Evolutionary conservation across 306 rosid species (phyloP).

Genomic region (Oemleria cerasiformis): DNA sequence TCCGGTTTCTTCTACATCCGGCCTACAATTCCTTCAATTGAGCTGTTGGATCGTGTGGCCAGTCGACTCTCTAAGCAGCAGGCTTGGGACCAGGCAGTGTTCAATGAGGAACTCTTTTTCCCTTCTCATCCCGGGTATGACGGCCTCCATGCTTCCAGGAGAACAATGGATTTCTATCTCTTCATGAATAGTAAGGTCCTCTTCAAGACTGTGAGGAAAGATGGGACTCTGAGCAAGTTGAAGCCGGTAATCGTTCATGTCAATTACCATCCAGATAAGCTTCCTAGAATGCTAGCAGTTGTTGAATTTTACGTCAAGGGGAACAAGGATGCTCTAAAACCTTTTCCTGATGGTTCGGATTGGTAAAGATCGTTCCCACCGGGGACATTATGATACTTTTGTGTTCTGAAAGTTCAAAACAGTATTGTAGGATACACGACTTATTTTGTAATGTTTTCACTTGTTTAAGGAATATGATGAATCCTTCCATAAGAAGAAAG

Average conservation of each 20-base stretch:
- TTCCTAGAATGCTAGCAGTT: conserved; percentile 72
- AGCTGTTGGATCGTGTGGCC: conserved; percentile 88
- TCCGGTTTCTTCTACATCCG: conserved; percentile 92
- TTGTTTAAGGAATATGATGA: neutral
- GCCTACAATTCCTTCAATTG: conserved; percentile 85
- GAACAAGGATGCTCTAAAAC: conserved; percentile 64
- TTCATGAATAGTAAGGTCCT: conserved; percentile 92
- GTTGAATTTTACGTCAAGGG: conserved; percentile 74
- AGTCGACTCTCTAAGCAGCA: conserved; percentile 59
- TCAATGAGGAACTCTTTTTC: conserved; percentile 84
- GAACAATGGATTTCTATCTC: conserved; percentile 82
- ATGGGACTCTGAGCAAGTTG: conserved; percentile 55
- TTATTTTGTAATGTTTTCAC: neutral
- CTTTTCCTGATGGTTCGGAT: conserved; percentile 84
- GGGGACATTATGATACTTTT: conserved; percentile 14
- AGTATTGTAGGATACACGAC: neutral
- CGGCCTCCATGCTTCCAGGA: conserved; percentile 81
- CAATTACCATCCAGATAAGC: conserved; percentile 87
- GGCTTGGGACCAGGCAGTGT: conserved; percentile 96
- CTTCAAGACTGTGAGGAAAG: conserved; percentile 78
- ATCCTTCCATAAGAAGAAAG: neutral
- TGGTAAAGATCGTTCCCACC: conserved; percentile 33
- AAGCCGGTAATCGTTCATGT: conserved; percentile 81
- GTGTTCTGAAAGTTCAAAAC: neutral
- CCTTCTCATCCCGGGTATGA: conserved; percentile 80